Evolutionary conservation across 768 basidiomycete species (phyloP).

Genomic region (Clitopilus hobsonii): DNA sequence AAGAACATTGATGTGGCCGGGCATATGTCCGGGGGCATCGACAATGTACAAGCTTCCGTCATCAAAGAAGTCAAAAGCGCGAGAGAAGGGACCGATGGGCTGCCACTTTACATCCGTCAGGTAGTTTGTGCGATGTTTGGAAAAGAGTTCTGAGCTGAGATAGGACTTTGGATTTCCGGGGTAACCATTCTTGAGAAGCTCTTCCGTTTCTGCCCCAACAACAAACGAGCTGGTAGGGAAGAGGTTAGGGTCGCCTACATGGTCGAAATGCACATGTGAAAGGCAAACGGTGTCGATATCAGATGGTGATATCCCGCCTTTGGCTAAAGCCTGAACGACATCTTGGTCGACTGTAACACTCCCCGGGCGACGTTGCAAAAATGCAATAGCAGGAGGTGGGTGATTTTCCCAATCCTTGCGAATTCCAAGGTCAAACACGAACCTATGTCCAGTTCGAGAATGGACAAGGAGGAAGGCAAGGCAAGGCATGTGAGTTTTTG

Average conservation of each 20-base stretch:
- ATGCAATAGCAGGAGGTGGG: conserved; percentile 26
- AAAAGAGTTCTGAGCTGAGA: not conserved
- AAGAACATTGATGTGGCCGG: conserved; percentile 47
- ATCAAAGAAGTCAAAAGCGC: conserved; percentile 42
- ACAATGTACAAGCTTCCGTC: conserved; percentile 53
- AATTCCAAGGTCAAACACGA: conserved; percentile 51
- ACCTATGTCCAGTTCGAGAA: conserved; percentile 26
- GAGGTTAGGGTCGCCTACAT: conserved; percentile 37
- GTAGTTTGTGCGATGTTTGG: not conserved
- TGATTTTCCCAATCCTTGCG: conserved; percentile 37
- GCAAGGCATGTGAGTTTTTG: conserved; percentile 36
- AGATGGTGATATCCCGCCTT: conserved; percentile 37
- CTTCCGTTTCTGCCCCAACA: conserved; percentile 34
- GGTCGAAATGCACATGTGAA: conserved; percentile 50
- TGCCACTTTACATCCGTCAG: not conserved
- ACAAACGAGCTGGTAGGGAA: conserved; percentile 42
- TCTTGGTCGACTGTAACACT: conserved; percentile 24
- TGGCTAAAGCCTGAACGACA: conserved; percentile 38
- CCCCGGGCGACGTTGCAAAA: conserved; percentile 13
- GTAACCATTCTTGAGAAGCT: conserved; percentile 19
- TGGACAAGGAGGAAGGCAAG: conserved; percentile 48
- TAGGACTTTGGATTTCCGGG: not conserved
- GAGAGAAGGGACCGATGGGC: conserved; percentile 17
- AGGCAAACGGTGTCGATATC: conserved; percentile 38
- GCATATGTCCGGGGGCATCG: conserved; percentile 49